Base-by-base conservation (phyloP, 2,329 filamentous ascomycete species). In the Aspergillus fumigatiaffinis region DNA sequence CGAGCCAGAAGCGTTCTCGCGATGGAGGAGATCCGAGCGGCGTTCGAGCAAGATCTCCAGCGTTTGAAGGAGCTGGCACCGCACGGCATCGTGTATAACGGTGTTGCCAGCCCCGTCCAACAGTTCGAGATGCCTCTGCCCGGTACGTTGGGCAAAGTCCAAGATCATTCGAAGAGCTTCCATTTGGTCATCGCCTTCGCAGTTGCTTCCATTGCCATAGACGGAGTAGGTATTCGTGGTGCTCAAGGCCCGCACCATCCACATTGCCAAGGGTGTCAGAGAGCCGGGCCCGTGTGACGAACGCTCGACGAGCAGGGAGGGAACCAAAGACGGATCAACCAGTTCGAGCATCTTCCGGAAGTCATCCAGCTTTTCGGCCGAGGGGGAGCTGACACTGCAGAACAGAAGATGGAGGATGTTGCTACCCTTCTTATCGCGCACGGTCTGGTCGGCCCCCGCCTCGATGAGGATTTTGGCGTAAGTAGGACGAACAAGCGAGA, bases 1-100 rank as follows among this genome's bases (percentile, higher is more conserved):
- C 17, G 84, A 81, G 1, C 91, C 91, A 0, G 89, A 89, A 0
- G 89, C 84, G 63, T 92, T 92, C 70, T 94, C 91, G 23, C 86
- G 83, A 63, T 84, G 81, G 0, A 91, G 75, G 1, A 92, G 77
- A 26, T 79, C 77, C 0, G 87, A 83, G 20, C 83, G 79, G 62
- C 76, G 76, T 9, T 82, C 75, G 10, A 92, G 73, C 44, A 75
- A 67, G 10, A 64, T 17, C 17, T 66, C 55, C 3, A 89, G 86
- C 28, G 90, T 79, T 63, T 85, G 76, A 14, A 80, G 79, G 1
- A 87, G 74, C 41, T 84, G 81, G 5, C 74, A 53, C 28, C 68
- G 69, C 25, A 77, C 68, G 1, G 68, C 68, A 2, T 66, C 59
- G 59, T 81, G 79, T 9, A 79, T 64, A 0, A 74, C 72, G 3